Evolutionary conservation across 1,284 basidiomycete genomes (phyloP).

Genomic region (Irpex lacteus): DNA sequence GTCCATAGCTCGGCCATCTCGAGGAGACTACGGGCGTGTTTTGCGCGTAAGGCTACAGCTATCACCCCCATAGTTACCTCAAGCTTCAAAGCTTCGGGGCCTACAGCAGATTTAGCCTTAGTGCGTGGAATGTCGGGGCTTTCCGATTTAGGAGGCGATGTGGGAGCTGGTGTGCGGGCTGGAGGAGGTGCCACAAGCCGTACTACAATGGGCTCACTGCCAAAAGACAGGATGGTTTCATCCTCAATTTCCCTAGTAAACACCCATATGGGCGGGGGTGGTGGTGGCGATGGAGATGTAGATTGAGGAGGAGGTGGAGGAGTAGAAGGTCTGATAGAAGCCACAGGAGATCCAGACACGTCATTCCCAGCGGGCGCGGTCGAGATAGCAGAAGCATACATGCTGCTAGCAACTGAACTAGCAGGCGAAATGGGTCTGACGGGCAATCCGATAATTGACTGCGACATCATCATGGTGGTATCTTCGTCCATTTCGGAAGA

Average conservation of each 20-base stretch:
- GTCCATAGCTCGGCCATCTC: conserved; percentile 39
- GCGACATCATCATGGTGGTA: conserved; percentile 66
- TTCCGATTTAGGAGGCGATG: not conserved
- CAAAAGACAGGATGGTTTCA: conserved; percentile 54
- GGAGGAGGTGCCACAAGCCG: conserved; percentile 46
- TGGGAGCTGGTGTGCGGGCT: not conserved
- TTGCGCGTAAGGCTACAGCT: conserved; percentile 48
- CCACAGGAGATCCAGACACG: not conserved
- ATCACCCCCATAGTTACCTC: conserved; percentile 45
- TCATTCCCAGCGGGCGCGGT: not conserved
- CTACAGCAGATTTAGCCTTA: not conserved
- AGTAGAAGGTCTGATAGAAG: not conserved
- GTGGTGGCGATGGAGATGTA: not conserved
- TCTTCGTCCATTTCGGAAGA: conserved; percentile 60
- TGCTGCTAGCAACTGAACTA: conserved; percentile 34
- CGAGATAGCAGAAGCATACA: conserved; percentile 76
- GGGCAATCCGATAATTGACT: conserved; percentile 62
- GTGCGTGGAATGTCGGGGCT: not conserved
- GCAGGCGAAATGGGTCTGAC: conserved; percentile 42
- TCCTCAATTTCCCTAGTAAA: conserved; percentile 28
- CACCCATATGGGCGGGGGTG: conserved; percentile 2
- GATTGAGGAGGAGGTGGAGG: not conserved
- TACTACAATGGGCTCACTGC: conserved; percentile 53
- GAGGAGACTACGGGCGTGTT: conserved; percentile 49
- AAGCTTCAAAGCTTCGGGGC: conserved; percentile 11